Conservation (phyloP, 2,329 filamentous ascomycete genomes). For the Fulvia fulva region DNA sequence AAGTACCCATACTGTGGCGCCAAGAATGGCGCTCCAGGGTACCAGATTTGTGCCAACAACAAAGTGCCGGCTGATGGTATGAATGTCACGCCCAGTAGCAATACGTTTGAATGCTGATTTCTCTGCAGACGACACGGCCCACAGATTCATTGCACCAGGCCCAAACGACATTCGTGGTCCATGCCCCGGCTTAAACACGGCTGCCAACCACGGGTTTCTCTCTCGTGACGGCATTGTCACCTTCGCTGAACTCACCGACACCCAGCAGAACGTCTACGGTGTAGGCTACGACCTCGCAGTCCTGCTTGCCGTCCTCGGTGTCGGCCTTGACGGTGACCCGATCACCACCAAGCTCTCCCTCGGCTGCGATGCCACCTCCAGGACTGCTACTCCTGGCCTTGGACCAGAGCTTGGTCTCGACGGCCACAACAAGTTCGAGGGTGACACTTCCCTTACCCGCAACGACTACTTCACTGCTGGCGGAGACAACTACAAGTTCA, state of each 20-base stretch:
- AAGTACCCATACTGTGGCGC: conserved; percentile 38
- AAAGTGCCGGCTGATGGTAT: conserved; percentile 31
- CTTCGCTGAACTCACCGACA: conserved; percentile 40
- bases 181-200: conserved; percentile 18
- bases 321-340: conserved; percentile 40
- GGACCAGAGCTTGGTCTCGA: conserved; percentile 42
- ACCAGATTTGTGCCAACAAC: conserved; percentile 38
- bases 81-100: conserved; percentile 36
- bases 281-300: conserved; percentile 43
- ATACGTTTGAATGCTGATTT: background rate
- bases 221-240: conserved; percentile 42
- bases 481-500: conserved; percentile 41
- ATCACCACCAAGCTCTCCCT: conserved; percentile 42
- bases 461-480: conserved; percentile 38
- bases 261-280: conserved; percentile 46
- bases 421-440: conserved; percentile 46
- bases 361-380: conserved; percentile 43
- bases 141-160: conserved; percentile 36
- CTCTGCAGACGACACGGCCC: conserved; percentile 37
- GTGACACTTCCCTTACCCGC: conserved; percentile 40
- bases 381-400: conserved; percentile 34
- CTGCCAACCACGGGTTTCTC: conserved; percentile 35
- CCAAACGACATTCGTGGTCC: conserved; percentile 40
- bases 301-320: conserved; percentile 39
- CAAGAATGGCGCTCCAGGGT: conserved; percentile 39